Evolutionary conservation across 352 stramenopile genomes (phyloP), one percentile per base, ranked within the genome.

Genomic region (Globisporangium cederbergense): DNA sequence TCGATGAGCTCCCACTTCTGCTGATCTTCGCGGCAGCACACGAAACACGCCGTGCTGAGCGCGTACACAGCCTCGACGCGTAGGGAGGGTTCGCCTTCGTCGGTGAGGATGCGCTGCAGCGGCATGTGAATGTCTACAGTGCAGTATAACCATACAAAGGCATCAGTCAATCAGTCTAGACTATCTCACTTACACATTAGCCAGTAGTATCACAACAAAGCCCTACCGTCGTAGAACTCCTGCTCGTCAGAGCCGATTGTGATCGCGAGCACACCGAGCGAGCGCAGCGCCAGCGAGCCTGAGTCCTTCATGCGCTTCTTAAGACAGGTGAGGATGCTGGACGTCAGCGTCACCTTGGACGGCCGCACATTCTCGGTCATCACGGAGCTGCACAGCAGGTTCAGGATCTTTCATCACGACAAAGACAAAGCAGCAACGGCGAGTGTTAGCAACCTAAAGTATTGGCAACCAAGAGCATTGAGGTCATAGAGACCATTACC

Each of bases 221-320:
- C 25, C 25, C 25, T 16, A 76, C 70, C 63, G 46, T 88, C 62
- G 32, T 75, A 90, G 60, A 78, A 86, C 32, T 65, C 65, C 50
- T 82, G 76, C 22, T 88, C 77, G 42, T 90, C 79, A 2, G 71
- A 65, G 11, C 81, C 78, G 25, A 90, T 58, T 14, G 81, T 90
- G 52, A 88, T 73, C 2, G 81, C 78, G 32, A 88, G 58, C 38
- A 90, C 71, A 10, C 68, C 67, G 3, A 90, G 72, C 28, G 76
- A 65, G 4, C 75, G 73, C 50, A 90, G 64, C 6, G 78, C 76
- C 51, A 88, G 68, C 47, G 64, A 64, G 9, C 71, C 71, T 4
- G 81, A 90, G 49, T 87, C 81, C 50, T 81, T 80, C 22, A 68
- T 68, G 13, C 77, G 69, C 63, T 81, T 86, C 72, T 90, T 90